These are phyloP conservation scores for Paratinospora sagittata DNA, from an alignment of 164 flowering plant genomes.

Conservation along the genomic window DNA sequence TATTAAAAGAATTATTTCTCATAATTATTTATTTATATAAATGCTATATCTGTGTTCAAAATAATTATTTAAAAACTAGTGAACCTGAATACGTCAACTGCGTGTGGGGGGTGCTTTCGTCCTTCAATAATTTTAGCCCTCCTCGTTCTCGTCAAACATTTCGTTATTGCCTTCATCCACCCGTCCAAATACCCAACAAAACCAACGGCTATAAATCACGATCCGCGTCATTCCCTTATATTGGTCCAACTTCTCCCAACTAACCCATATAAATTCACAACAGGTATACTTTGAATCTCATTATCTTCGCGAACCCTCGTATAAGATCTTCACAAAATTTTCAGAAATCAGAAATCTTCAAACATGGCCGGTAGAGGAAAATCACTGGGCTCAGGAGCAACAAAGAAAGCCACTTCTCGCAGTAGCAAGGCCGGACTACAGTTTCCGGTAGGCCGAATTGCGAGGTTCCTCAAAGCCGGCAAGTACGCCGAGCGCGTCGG, in stretches of 20 bases:
- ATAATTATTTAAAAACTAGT: no score
- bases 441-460: slow-evolving; percentile 19
- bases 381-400: slow-evolving; percentile 17
- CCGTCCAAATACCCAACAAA: neutral
- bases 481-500: slow-evolving; percentile 23
- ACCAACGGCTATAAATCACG: slow-evolving; percentile 10
- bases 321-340: neutral
- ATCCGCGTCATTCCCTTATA: slow-evolving; percentile 19
- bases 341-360: neutral
- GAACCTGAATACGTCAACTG: no score
- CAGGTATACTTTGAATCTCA: no score
- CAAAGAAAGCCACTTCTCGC: slow-evolving; percentile 20
- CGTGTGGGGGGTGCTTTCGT: no score
- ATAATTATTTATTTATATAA: no score
- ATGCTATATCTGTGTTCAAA: no score
- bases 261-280: slow-evolving; percentile 11
- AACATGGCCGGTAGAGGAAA: slow-evolving; percentile 24
- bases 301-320: neutral
- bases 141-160: neutral
- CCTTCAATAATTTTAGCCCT: neutral
- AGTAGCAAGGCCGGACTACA: slow-evolving; percentile 24
- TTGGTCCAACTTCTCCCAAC: slow-evolving; percentile 7
- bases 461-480: slow-evolving; percentile 22
- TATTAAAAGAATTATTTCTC: no score
- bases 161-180: neutral